These are phyloP conservation scores for Gamsiella multidivaricata DNA, from an alignment of 192 early-diverging fungal genomes.

Conservation along the genomic window DNA sequence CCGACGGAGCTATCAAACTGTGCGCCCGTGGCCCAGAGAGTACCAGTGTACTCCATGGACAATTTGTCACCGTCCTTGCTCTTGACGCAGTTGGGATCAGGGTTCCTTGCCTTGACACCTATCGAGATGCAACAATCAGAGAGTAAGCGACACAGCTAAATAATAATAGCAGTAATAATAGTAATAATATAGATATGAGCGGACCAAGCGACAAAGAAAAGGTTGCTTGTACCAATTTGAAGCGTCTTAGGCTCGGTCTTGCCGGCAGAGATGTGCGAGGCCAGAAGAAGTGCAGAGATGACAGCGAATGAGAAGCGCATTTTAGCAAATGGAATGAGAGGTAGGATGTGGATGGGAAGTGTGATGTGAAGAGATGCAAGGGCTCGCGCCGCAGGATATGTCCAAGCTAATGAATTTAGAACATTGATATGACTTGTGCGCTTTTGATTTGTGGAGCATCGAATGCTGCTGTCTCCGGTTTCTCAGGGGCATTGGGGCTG, in stretches of 20 bases:
- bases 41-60: conserved; percentile 83
- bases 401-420: no score
- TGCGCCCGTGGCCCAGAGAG: conserved; percentile 66
- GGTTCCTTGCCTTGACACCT: conserved; percentile 52
- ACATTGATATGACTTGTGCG: not conserved
- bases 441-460: conserved; percentile 7
- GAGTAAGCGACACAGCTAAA: not conserved
- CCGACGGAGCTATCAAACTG: conserved; percentile 80
- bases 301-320: conserved; percentile 39
- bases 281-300: conserved; percentile 24
- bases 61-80: conserved; percentile 63
- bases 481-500: not conserved
- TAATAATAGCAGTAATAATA: no score
- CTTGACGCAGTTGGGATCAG: conserved; percentile 52
- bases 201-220: not conserved
- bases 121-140: not conserved
- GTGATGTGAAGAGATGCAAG: not conserved
- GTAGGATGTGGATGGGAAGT: conserved; percentile 3
- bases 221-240: conserved; percentile 31
- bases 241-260: conserved; percentile 25
- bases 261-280: conserved; percentile 18
- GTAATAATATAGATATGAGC: no score
- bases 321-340: not conserved
- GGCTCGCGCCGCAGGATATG: no score
- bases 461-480: not conserved